phyloP scores from a whole-genome alignment of 2,329 filamentous ascomycete species.

The Alternaria hordeiaustralica region DNA sequence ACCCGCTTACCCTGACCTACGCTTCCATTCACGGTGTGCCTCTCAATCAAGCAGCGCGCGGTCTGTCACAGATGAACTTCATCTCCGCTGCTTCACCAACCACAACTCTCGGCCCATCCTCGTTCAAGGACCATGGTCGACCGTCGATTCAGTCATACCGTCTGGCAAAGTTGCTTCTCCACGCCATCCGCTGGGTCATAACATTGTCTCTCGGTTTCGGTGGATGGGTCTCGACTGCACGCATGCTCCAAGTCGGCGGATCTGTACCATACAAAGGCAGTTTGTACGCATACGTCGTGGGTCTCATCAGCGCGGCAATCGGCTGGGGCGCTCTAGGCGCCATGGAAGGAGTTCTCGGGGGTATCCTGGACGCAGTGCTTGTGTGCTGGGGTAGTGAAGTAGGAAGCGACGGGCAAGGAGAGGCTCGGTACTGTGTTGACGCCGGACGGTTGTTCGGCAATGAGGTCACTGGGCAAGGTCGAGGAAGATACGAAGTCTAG shows the following conservation, averaged over 20 bases:
- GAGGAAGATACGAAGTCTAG: constrained; percentile 38
- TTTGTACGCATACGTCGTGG: constrained; percentile 93
- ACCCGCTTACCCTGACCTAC: constrained; percentile 90
- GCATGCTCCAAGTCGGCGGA: constrained; percentile 71
- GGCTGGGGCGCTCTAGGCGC: constrained; percentile 92
- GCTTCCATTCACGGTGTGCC: constrained; percentile 91
- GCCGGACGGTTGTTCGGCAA: constrained; percentile 86
- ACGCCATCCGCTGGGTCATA: constrained; percentile 91
- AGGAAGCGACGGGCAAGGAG: constrained; percentile 61
- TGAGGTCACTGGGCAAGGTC: constrained; percentile 31
- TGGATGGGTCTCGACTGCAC: constrained; percentile 94
- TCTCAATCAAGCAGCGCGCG: constrained; percentile 76
- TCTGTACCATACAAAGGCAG: constrained; percentile 67
- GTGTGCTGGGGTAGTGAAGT: constrained; percentile 93
- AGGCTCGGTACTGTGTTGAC: constrained; percentile 85
- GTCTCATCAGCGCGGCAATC: constrained; percentile 89
- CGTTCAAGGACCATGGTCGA: constrained; percentile 51
- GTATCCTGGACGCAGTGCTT: constrained; percentile 85
- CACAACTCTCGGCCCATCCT: constrained; percentile 62
- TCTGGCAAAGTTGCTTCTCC: constrained; percentile 87
- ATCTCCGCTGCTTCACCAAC: constrained; percentile 75
- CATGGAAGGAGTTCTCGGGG: constrained; percentile 86
- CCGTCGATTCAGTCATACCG: constrained; percentile 80
- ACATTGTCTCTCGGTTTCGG: constrained; percentile 88
- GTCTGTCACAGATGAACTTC: constrained; percentile 81